Evolutionary conservation across 225 moss, liverwort and hornwort genomes (phyloP).

Genomic region (Polytrichum formosum): DNA sequence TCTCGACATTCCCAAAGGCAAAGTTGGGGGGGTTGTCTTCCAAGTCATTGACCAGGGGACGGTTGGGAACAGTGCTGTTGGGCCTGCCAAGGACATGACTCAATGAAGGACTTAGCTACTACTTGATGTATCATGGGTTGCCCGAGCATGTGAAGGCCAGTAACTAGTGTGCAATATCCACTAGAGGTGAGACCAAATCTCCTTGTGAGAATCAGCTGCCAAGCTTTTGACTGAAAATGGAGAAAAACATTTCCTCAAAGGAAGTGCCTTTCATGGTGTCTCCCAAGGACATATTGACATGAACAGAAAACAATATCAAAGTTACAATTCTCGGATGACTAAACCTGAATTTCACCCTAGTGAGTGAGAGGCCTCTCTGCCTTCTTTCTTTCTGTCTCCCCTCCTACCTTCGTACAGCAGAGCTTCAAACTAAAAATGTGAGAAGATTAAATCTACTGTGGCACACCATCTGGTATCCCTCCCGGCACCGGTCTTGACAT

Average conservation of each 20-base stretch:
- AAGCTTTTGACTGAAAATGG: too few relatives aligned
- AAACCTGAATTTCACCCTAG: conserved; percentile 25
- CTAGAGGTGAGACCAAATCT: too few relatives aligned
- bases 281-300: conserved; percentile 14
- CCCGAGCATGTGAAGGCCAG: conserved; percentile 32
- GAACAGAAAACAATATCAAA: conserved; percentile 16
- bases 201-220: too few relatives aligned
- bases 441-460: conserved; percentile 28
- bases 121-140: conserved; percentile 28
- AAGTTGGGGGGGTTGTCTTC: conserved; percentile 16
- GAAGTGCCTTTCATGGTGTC: conserved; percentile 9
- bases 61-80: conserved; percentile 16
- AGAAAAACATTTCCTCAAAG: conserved; percentile 8
- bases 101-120: conserved; percentile 6
- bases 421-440: conserved; percentile 29
- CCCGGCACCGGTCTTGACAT: conserved; percentile 36
- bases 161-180: too few relatives aligned
- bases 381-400: too few relatives aligned
- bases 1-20: conserved; percentile 30
- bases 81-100: conserved; percentile 30
- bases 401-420: conserved; percentile 11
- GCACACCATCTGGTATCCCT: conserved; percentile 34
- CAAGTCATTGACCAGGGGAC: neutral
- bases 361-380: too few relatives aligned
- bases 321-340: conserved; percentile 18